phyloP scores from a whole-genome alignment of 129 eudicot genomes.

The Artemisia annua region DNA sequence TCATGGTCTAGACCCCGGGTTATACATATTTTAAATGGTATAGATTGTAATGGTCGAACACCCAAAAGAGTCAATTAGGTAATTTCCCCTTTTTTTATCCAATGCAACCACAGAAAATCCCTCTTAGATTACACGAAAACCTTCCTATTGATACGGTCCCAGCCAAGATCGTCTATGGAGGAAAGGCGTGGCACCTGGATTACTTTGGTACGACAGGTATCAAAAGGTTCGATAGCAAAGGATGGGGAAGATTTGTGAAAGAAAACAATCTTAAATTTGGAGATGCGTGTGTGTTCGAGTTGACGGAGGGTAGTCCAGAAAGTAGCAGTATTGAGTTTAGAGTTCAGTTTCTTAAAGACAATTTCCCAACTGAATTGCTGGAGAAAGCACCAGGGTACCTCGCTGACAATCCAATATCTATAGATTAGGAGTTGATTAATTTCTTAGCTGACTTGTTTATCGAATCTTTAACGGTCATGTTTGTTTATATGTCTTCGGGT shows the following conservation, averaged over 20 bases:
- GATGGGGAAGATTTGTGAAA: slow-evolving; percentile 31
- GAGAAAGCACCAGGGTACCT: slow-evolving; percentile 6
- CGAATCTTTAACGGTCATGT: slow-evolving; percentile 1
- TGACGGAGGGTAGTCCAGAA: slow-evolving; percentile 8
- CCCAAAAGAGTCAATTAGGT: no score
- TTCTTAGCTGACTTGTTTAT: not conserved
- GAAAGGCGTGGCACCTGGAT: slow-evolving; percentile 31
- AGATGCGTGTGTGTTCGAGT: slow-evolving; percentile 43
- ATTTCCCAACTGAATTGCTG: slow-evolving; percentile 28
- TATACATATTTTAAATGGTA: not conserved
- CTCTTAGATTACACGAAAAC: slow-evolving; percentile 3
- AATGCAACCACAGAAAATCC: slow-evolving; percentile 21
- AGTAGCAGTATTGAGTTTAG: slow-evolving; percentile 17
- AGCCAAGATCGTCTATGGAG: slow-evolving; percentile 15
- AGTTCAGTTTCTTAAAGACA: slow-evolving; percentile 35
- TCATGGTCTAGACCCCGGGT: not conserved
- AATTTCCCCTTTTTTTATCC: not conserved
- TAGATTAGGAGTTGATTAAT: slow-evolving; percentile 17
- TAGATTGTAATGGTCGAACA: no score
- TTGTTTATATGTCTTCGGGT: slow-evolving; percentile 27
- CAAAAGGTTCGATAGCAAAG: slow-evolving; percentile 4
- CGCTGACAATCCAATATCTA: slow-evolving; percentile 19
- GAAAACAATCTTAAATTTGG: slow-evolving; percentile 38
- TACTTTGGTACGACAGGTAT: not conserved
- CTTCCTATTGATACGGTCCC: slow-evolving; percentile 24